A percentile compares a stretch with the other conserved stretches of the same genome.
phyloP scores from a whole-genome alignment of 1,284 basidiomycete species.

The Xerocomus cyaneibrunnescens region DNA sequence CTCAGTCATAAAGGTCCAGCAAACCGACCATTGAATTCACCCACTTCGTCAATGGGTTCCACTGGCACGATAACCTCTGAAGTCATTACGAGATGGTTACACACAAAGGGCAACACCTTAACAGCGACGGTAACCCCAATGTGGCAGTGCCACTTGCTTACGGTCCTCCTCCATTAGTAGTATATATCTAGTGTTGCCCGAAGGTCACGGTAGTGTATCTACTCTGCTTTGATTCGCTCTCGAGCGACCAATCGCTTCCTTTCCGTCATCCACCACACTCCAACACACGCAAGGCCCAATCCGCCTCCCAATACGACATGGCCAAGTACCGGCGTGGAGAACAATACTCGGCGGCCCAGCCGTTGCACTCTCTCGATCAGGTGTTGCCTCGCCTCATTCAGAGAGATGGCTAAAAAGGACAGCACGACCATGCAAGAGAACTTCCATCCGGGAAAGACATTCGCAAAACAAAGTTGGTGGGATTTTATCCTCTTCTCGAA shows the following conservation, averaged over 20 bases:
- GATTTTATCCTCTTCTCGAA: constrained; percentile 33
- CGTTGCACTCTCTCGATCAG: constrained; percentile 26
- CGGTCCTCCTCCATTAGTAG: neutral
- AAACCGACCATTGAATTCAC: constrained; percentile 9
- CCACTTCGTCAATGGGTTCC: constrained; percentile 35
- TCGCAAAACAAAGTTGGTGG: constrained; percentile 25
- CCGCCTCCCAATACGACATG: constrained; percentile 45
- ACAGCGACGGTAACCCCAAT: neutral
- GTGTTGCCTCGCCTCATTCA: constrained; percentile 22
- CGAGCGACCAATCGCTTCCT: constrained; percentile 26
- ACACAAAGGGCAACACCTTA: neutral
- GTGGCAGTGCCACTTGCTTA: constrained; percentile 33
- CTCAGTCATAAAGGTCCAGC: constrained; percentile 10
- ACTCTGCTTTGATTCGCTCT: constrained; percentile 22
- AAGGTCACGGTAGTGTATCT: constrained; percentile 3
- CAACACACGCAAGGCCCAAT: constrained; percentile 41
- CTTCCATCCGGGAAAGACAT: constrained; percentile 35
- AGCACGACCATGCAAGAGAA: constrained; percentile 33
- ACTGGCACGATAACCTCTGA: constrained; percentile 20
- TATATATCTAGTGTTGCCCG: too few species aligned
- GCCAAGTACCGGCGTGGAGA: constrained; percentile 34
- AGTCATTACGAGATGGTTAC: constrained; percentile 23
- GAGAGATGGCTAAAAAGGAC: constrained; percentile 35
- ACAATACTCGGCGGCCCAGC: constrained; percentile 32
- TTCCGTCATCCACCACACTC: constrained; percentile 47